Evolutionary conservation across 2,329 filamentous ascomycete species (phyloP).

Genomic region (Colletotrichum agaves): DNA sequence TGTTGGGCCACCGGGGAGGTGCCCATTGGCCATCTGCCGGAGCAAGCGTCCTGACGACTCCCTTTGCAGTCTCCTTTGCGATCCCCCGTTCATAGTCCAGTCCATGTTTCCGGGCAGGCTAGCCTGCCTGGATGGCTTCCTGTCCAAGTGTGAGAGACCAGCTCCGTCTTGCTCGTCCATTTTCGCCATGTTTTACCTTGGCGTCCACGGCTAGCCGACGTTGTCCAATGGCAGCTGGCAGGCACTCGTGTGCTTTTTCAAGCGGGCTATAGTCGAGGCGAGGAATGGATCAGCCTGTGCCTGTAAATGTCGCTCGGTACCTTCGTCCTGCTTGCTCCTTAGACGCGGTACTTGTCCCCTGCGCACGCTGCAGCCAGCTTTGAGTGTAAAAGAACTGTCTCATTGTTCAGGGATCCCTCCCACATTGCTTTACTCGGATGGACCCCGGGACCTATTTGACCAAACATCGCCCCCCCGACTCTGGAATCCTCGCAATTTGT

Average conservation of each 20-base stretch:
- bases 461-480: conserved; percentile 35
- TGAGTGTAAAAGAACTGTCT: conserved; percentile 25
- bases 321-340: background rate
- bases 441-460: conserved; percentile 33
- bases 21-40: conserved; percentile 26
- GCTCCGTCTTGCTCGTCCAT: conserved; percentile 22
- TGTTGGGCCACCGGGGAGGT: conserved; percentile 33
- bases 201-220: conserved; percentile 22
- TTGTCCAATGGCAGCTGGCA: conserved; percentile 22
- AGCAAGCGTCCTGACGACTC: conserved; percentile 20
- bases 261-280: conserved; percentile 28
- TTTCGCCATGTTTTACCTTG: conserved; percentile 34
- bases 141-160: conserved; percentile 8
- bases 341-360: conserved; percentile 17
- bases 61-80: conserved; percentile 11
- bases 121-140: conserved; percentile 25
- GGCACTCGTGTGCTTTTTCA: conserved; percentile 24
- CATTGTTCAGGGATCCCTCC: conserved; percentile 24
- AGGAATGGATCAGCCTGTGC: conserved; percentile 33
- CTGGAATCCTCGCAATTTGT: conserved; percentile 37
- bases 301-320: conserved; percentile 14
- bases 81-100: background rate
- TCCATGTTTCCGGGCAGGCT: conserved; percentile 15
- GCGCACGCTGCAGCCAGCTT: conserved; percentile 11
- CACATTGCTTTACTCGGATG: conserved; percentile 17